Percentiles rank a stretch among this genome's conserved stretches.
These are phyloP conservation scores for Podospora anserina DNA, from an alignment of 495 filamentous ascomycete species.

Conservation along the genomic window DNA sequence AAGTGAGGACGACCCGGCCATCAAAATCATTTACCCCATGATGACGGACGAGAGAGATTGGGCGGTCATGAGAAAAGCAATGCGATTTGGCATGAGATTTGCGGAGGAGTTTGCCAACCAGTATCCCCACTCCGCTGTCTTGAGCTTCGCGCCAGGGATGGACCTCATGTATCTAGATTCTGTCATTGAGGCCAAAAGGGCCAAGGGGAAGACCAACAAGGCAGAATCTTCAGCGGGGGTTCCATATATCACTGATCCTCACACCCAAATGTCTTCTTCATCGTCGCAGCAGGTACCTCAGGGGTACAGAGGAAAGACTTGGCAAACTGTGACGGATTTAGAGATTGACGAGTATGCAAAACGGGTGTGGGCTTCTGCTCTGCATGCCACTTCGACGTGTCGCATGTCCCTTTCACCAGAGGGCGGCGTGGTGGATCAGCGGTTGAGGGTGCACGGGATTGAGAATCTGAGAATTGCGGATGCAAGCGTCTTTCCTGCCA, in stretches of 20 bases:
- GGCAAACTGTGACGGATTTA: conserved; percentile 25
- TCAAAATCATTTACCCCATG: conserved; percentile 25
- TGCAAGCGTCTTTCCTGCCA: conserved; percentile 50
- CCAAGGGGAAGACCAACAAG: not conserved
- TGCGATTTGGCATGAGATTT: conserved; percentile 29
- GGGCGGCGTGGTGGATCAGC: conserved; percentile 46
- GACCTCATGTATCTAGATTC: conserved; percentile 19
- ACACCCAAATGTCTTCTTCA: not conserved
- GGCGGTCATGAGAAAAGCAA: conserved; percentile 15
- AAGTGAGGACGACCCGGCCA: conserved; percentile 23
- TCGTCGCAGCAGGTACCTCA: not conserved
- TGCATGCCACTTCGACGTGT: conserved; percentile 28
- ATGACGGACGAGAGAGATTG: conserved; percentile 25
- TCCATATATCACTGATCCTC: not conserved
- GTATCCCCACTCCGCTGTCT: conserved; percentile 23
- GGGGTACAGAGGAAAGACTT: conserved; percentile 1
- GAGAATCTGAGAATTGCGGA: conserved; percentile 45
- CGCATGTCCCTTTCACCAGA: conserved; percentile 26
- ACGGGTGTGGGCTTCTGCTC: conserved; percentile 16
- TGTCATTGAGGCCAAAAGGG: not conserved
- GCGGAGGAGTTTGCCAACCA: conserved; percentile 25
- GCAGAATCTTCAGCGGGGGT: not conserved
- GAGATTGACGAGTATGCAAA: conserved; percentile 30
- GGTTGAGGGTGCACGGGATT: conserved; percentile 49
- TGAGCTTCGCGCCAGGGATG: conserved; percentile 25